phyloP scores from a whole-genome alignment of 257 asterid genomes.

The Cruciata laevipes region DNA sequence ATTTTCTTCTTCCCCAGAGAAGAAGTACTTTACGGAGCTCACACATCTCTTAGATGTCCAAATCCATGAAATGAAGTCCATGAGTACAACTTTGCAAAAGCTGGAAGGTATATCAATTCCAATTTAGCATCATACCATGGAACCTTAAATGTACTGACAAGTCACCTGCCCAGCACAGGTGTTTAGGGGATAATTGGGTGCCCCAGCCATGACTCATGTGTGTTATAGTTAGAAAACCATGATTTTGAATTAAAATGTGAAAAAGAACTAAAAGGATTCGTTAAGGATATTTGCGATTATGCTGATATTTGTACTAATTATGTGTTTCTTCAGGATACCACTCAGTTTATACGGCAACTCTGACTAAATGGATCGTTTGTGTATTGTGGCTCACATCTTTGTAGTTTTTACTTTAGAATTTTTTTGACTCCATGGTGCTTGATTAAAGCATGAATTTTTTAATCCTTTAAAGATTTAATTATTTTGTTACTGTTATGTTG shows the following conservation, averaged over 20 bases:
- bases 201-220: not conserved
- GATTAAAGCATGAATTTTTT: not conserved
- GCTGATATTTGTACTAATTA: not conserved
- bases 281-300: not conserved
- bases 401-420: not conserved
- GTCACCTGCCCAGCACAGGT: not conserved
- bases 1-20: slow-evolving; percentile 47
- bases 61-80: slow-evolving; percentile 80
- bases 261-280: not conserved
- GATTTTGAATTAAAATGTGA: too few relatives aligned
- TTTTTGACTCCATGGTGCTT: not conserved
- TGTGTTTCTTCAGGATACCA: not conserved
- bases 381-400: not conserved
- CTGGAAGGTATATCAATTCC: slow-evolving; percentile 40
- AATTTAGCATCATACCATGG: not conserved
- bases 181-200: not conserved
- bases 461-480: not conserved
- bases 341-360: not conserved
- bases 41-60: slow-evolving; percentile 59
- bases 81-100: slow-evolving; percentile 63
- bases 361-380: not conserved
- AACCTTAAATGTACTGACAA: not conserved
- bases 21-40: slow-evolving; percentile 79
- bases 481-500: not conserved
- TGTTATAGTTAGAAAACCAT: not conserved